phyloP scores from a whole-genome alignment of 495 filamentous ascomycete genomes.

The Xylaria intraflava region DNA sequence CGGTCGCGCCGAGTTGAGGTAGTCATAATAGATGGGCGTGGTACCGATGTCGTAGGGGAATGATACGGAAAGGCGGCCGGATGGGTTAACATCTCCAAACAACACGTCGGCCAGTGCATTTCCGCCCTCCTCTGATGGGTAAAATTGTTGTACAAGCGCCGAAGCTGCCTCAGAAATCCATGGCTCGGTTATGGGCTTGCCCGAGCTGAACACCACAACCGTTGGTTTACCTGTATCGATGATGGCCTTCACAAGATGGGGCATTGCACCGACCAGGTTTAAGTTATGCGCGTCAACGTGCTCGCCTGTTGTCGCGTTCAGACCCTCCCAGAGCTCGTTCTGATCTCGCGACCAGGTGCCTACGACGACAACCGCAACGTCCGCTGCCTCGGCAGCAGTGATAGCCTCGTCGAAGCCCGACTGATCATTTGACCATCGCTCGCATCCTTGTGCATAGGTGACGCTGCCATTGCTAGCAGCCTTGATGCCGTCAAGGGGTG shows the following conservation, averaged over 20 bases:
- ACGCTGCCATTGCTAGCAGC: conserved; percentile 49
- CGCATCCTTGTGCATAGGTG: conserved; percentile 62
- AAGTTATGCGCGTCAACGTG: conserved; percentile 58
- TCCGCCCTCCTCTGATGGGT: conserved; percentile 67
- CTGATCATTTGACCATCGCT: conserved; percentile 64
- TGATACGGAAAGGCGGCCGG: conserved; percentile 55
- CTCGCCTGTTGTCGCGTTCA: conserved; percentile 68
- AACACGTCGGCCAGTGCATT: conserved; percentile 72
- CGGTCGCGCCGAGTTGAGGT: conserved; percentile 57
- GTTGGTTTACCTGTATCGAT: conserved; percentile 60
- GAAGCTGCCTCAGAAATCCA: conserved; percentile 57
- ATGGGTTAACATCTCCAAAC: conserved; percentile 77
- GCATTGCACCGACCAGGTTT: conserved; percentile 64
- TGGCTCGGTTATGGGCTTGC: conserved; percentile 62
- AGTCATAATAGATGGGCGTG: conserved; percentile 64
- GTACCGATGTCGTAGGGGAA: conserved; percentile 58
- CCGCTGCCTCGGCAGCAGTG: conserved; percentile 54
- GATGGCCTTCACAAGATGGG: conserved; percentile 55
- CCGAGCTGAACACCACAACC: conserved; percentile 60
- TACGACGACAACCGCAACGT: conserved; percentile 64
- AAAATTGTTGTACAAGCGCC: conserved; percentile 64
- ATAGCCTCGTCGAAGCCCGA: conserved; percentile 57
- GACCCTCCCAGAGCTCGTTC: conserved; percentile 55
- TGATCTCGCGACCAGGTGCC: conserved; percentile 70
- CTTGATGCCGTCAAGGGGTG: conserved; percentile 60